Base-by-base conservation (phyloP, 148 eudicot species). In the Fagopyrum homotropicum region DNA sequence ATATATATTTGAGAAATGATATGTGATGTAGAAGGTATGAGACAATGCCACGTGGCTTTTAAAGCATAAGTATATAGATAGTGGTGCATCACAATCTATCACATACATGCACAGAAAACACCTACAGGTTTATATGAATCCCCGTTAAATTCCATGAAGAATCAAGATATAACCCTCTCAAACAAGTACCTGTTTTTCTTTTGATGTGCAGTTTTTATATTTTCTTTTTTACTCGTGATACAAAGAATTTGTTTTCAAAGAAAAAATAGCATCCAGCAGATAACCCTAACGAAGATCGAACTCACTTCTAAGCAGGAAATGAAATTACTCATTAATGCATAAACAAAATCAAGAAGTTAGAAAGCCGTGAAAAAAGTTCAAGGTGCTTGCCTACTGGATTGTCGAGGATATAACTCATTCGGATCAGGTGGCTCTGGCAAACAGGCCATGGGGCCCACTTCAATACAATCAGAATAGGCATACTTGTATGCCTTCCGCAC, bases 391-490 rank as follows among this genome's bases (percentile, higher is more conserved):
- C 99, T 90, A 61, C 86, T 88, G 51, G 99, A 88, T 79, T 92
- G 97, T 35, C 91, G 89, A 78, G 97, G 96, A 85, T 92, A 95
- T 77, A 95, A 80, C 80, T 89, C 97, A 77, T 88, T 89, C 48
- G 99, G 96, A 81, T 92, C 96, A 45, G 99, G 99, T 55, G 99
- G 97, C 81, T 95, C 97, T n/a, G 93, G 94, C 77, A 89, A 83
- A 88, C 91, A 84, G 78, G 99, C 91, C 73, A 95, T 85, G 45
- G 97, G 99, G 63, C 97, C 99, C 81, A 87, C 93, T 87, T 95
- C 99, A 81, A 95, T 84, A 78, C 97, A 92, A 79, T 95, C 99
- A 79, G 99, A 89, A 80, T 95, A 95, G 66, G 99, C 99, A 81
- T 88, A 95, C 81, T 90, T 92, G 79, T 92, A 95, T 56, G 99